These are phyloP conservation scores for Tubosaeta sp. DNA, from an alignment of 768 basidiomycete species.

Conservation along the genomic window DNA sequence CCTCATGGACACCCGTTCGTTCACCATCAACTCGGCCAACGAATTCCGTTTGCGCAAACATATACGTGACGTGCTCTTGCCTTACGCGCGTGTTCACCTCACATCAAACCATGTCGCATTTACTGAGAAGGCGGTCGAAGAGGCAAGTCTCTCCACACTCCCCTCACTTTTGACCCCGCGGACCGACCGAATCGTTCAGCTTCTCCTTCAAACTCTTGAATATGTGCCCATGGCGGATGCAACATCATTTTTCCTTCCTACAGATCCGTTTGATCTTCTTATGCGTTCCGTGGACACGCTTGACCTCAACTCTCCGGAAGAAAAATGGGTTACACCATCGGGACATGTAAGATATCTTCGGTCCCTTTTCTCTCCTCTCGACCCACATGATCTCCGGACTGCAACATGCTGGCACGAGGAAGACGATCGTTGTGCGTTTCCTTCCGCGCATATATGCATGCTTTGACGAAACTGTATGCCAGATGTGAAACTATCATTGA, in stretches of 20 bases:
- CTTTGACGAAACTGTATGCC: neutral
- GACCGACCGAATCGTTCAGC: conserved; percentile 28
- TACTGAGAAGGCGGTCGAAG: conserved; percentile 45
- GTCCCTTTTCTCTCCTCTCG: conserved; percentile 10
- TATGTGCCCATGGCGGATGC: conserved; percentile 47
- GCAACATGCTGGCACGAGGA: conserved; percentile 37
- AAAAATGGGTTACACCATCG: conserved; percentile 37
- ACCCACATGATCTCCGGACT: conserved; percentile 29
- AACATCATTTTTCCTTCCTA: conserved; percentile 46
- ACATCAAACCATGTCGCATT: conserved; percentile 52
- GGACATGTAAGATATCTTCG: conserved; percentile 19
- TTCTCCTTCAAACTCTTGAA: conserved; percentile 38
- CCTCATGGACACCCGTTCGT: conserved; percentile 14
- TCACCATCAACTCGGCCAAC: conserved; percentile 13
- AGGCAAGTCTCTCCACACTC: conserved; percentile 30
- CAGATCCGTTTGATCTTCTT: conserved; percentile 51
- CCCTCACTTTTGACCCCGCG: neutral
- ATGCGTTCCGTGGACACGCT: conserved; percentile 31
- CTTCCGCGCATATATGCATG: conserved; percentile 15
- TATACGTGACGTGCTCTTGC: conserved; percentile 50
- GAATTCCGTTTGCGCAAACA: conserved; percentile 35
- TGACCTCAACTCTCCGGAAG: conserved; percentile 36
- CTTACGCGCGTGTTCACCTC: conserved; percentile 51
- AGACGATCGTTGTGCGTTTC: conserved; percentile 29
- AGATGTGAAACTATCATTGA: conserved; percentile 26